phyloP scores from a whole-genome alignment of 2,329 filamentous ascomycete species.

The Penicillium crustosum region DNA sequence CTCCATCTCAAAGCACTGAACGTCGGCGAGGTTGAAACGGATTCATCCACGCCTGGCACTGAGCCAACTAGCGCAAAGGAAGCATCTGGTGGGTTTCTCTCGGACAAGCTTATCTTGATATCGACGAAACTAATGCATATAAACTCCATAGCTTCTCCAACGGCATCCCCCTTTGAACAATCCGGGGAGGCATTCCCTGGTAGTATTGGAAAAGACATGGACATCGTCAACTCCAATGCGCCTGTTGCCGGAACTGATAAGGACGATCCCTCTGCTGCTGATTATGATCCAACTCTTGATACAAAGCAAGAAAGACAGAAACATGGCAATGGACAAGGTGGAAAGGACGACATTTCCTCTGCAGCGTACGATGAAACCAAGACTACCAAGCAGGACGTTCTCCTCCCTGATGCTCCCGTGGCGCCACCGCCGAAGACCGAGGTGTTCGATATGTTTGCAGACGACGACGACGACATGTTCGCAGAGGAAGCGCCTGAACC shows the following conservation, averaged over 20 bases:
- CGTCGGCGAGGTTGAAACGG: conserved; percentile 56
- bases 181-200: conserved; percentile 56
- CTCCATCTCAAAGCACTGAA: conserved; percentile 74
- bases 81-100: conserved; percentile 40
- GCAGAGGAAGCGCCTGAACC: conserved; percentile 66
- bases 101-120: conserved; percentile 4
- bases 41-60: conserved; percentile 53
- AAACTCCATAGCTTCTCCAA: conserved; percentile 28
- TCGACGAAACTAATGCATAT: conserved; percentile 9
- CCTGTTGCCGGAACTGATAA: conserved; percentile 50
- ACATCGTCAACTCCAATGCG: conserved; percentile 59
- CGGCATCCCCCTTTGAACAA: conserved; percentile 49
- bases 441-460: conserved; percentile 64
- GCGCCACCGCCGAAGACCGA: conserved; percentile 46
- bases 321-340: conserved; percentile 61
- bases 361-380: conserved; percentile 60
- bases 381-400: conserved; percentile 53
- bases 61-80: conserved; percentile 42
- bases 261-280: conserved; percentile 84
- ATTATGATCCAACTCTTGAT: conserved; percentile 86
- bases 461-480: conserved; percentile 80
- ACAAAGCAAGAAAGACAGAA: conserved; percentile 80
- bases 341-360: conserved; percentile 56
- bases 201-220: conserved; percentile 65
- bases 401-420: conserved; percentile 42